Base-by-base conservation (phyloP, 2,329 filamentous ascomycete species). In the Chalara sp. region DNA sequence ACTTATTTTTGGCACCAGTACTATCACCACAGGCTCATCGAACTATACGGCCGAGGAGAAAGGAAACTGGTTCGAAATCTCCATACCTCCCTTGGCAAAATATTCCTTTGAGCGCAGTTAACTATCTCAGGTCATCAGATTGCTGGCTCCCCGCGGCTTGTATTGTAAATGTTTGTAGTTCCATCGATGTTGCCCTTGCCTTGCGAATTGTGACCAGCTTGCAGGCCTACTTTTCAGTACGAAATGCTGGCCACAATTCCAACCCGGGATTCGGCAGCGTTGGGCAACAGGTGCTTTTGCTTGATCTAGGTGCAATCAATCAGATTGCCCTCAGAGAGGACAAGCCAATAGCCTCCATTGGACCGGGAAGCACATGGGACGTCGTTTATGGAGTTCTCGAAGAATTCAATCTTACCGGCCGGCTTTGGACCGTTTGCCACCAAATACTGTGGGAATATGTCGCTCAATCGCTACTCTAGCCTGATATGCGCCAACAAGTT, bases 211-310 rank as follows among this genome's bases (percentile, higher is more conserved):
- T 57, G 2, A 47, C 32, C 6, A 30, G 8, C 30, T 8, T 53
- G n/a, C 41, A 52, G 21, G 31, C 42, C 6, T 13, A 59, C 32
- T 83, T 83, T 56, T 77, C 79, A 6, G 63, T 79, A 55, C 78
- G 78, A 55, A 48, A 51, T 11, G 54, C 45, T n/a, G 54, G 56
- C 8, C 56, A 59, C 33, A 54, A 41, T 13, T 28, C 54, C 5
- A 57, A 54, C 29, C 69, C 74, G n/a, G 72, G 74, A 53, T 74
- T 72, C 41, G 70, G 76, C 2, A 81, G 72, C 53, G 72, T 76
- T 47, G 50, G 31, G 11, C 61, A 70, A 12, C 70, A 67, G 1
- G 76, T 76, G 0, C 67, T 76, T 1, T 57, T 76, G 8, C 71
- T 81, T 53, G 74, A 75, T 11, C 68, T 76, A 7, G 67, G 64